Conservation (phyloP, 2,329 filamentous ascomycete species). For the Furcasterigmium sp. region DNA sequence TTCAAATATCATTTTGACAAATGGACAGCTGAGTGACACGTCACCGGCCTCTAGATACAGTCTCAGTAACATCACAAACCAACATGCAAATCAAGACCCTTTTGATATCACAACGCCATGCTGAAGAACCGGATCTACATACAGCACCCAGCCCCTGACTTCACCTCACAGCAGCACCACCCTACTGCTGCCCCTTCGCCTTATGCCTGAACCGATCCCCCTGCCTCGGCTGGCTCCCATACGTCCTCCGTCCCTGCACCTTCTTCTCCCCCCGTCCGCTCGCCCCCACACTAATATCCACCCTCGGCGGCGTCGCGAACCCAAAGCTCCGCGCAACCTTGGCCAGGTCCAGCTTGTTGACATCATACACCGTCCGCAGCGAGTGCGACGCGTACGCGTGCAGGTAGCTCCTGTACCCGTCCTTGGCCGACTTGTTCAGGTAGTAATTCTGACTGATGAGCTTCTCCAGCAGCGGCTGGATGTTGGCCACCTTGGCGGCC, state of each 20-base stretch:
- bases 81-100: neutral
- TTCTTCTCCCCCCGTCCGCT: conserved; percentile 71
- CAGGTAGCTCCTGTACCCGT: conserved; percentile 82
- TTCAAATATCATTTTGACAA: too few species aligned
- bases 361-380: conserved; percentile 60
- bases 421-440: conserved; percentile 78
- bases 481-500: conserved; percentile 82
- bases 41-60: too few species aligned
- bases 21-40: too few species aligned
- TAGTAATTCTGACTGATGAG: conserved; percentile 96
- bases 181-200: neutral
- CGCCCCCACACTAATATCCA: conserved; percentile 81
- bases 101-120: conserved; percentile 4
- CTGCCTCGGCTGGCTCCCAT: conserved; percentile 75
- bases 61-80: too few species aligned
- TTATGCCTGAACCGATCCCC: conserved; percentile 4
- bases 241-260: conserved; percentile 58
- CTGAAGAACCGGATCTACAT: neutral
- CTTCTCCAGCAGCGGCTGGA: conserved; percentile 88
- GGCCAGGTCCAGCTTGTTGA: conserved; percentile 76
- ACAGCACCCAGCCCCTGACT: too few species aligned
- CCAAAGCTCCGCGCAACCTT: conserved; percentile 84
- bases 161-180: too few species aligned
- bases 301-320: conserved; percentile 69
- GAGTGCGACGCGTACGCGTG: conserved; percentile 85